Percentiles rank a stretch among this genome's conserved stretches.
These are phyloP conservation scores for Santalum album DNA, from an alignment of 164 flowering plant species.

Conservation along the genomic window DNA sequence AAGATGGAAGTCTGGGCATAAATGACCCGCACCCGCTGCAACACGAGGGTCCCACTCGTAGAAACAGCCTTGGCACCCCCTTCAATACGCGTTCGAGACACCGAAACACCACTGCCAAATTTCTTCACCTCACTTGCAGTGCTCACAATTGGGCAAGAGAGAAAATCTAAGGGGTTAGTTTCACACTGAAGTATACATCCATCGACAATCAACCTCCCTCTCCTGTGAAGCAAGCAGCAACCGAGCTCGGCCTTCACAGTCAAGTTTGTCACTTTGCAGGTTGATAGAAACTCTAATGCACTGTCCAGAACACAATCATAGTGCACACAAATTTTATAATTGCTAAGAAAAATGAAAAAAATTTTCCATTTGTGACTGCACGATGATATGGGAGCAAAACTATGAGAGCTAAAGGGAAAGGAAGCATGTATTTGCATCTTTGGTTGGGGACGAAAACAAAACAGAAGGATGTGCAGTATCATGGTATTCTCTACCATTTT, in stretches of 20 bases:
- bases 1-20: conserved; percentile 64
- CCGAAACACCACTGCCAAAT: conserved; percentile 48
- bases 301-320: conserved; percentile 34
- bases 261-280: conserved; percentile 79
- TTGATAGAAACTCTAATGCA: conserved; percentile 83
- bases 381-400: too few relatives aligned
- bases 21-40: conserved; percentile 85
- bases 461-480: too few relatives aligned
- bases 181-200: conserved; percentile 90
- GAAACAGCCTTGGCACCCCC: conserved; percentile 90
- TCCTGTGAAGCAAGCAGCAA: conserved; percentile 92
- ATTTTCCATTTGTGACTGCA: too few relatives aligned
- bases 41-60: conserved; percentile 58
- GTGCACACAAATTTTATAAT: conserved; percentile 1
- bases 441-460: too few relatives aligned
- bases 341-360: too few relatives aligned
- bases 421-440: too few relatives aligned
- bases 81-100: conserved; percentile 76
- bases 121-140: conserved; percentile 42
- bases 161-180: conserved; percentile 72
- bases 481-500: too few relatives aligned
- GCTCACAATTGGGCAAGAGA: conserved; percentile 83
- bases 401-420: too few relatives aligned
- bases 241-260: conserved; percentile 94
- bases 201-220: conserved; percentile 83